Conservation (phyloP, 73 alveolate genomes). For the Durusdinium trenchii region DNA sequence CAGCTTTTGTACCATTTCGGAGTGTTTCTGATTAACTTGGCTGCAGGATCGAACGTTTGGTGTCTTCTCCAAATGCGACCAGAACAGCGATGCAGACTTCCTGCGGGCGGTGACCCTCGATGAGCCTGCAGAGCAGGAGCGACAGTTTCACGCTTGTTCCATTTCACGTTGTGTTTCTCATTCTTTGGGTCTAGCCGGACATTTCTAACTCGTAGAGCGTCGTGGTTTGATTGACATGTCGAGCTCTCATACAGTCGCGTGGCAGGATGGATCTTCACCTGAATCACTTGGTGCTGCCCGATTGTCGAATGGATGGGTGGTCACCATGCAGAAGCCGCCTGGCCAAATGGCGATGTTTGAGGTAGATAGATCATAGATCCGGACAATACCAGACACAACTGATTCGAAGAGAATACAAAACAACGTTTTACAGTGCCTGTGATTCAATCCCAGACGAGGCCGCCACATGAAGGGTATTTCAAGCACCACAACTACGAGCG, state of each 20-base stretch:
- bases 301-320: conserved; percentile 20
- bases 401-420: no score
- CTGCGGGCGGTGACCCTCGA: conserved; percentile 55
- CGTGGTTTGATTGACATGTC: no score
- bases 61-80: conserved; percentile 54
- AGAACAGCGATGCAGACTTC: conserved; percentile 48
- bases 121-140: conserved; percentile 25
- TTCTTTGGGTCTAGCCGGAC: no score
- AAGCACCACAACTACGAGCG: conserved; percentile 61
- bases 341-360: neutral
- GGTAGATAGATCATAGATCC: no score
- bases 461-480: conserved; percentile 9
- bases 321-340: conserved; percentile 33
- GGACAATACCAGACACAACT: no score
- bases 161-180: no score
- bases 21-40: neutral
- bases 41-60: conserved; percentile 72
- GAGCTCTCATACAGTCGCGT: neutral
- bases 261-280: neutral
- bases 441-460: no score
- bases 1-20: neutral
- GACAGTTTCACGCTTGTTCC: no score
- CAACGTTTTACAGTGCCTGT: no score
- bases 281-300: neutral
- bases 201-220: no score